These are phyloP conservation scores for Trifolium dubium DNA, from an alignment of 306 rosid genomes.

Conservation along the genomic window DNA sequence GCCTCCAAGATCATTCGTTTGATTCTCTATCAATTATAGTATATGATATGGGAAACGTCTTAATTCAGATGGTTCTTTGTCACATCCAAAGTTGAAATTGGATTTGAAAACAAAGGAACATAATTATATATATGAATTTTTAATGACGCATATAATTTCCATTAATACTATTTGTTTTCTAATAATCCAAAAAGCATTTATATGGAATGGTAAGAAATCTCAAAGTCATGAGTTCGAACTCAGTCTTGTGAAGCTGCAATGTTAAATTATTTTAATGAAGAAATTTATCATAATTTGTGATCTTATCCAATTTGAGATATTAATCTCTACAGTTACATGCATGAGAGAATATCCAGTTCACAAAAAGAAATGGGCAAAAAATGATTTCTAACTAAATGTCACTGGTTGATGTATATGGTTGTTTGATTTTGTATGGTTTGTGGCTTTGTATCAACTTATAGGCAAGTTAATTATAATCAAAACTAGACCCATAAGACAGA, in stretches of 20 bases:
- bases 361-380: too few relatives aligned
- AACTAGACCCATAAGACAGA: neutral
- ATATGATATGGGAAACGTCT: slow-evolving; percentile 32
- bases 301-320: too few relatives aligned
- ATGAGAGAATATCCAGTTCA: too few relatives aligned
- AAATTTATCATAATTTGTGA: too few relatives aligned
- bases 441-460: slow-evolving; percentile 16
- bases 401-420: slow-evolving; percentile 4
- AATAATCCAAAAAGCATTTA: too few relatives aligned
- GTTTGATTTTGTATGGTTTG: slow-evolving; percentile 11
- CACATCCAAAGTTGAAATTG: slow-evolving; percentile 39
- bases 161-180: slow-evolving; percentile 9
- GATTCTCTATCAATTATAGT: slow-evolving; percentile 6
- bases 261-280: too few relatives aligned
- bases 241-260: too few relatives aligned
- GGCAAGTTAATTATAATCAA: neutral
- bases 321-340: too few relatives aligned
- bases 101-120: slow-evolving; percentile 11
- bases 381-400: too few relatives aligned
- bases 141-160: slow-evolving; percentile 6
- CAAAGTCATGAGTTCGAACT: too few relatives aligned
- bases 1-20: neutral
- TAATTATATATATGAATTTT: neutral
- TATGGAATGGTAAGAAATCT: too few relatives aligned
- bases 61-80: slow-evolving; percentile 40